Conservation (phyloP, 768 basidiomycete species). For the Gloeostereum incarnatum region DNA sequence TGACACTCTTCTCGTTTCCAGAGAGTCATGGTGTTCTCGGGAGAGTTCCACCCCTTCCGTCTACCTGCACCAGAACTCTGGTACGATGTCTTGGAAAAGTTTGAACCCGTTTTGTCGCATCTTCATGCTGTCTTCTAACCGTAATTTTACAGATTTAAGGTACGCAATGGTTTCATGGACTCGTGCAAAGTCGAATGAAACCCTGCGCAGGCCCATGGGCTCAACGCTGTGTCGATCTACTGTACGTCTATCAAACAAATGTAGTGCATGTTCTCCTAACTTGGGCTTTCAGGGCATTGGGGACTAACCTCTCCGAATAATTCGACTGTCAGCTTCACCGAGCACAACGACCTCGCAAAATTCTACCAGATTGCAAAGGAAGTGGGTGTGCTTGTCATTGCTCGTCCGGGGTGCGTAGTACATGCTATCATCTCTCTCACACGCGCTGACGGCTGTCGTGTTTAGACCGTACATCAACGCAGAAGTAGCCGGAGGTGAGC, state of each 20-base stretch:
- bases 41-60: conserved; percentile 66
- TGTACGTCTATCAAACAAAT: conserved; percentile 26
- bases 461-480: conserved; percentile 46
- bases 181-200: not conserved
- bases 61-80: conserved; percentile 58
- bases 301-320: conserved; percentile 52
- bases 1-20: conserved; percentile 9
- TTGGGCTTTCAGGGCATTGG: conserved; percentile 44
- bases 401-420: conserved; percentile 50
- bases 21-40: conserved; percentile 47
- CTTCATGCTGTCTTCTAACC: not conserved
- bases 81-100: conserved; percentile 59
- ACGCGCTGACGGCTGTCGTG: not conserved
- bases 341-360: conserved; percentile 47
- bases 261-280: conserved; percentile 6
- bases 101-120: no score
- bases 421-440: not conserved
- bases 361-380: conserved; percentile 53
- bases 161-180: not conserved
- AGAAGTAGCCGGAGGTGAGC: conserved; percentile 52
- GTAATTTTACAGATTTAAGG: not conserved
- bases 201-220: conserved; percentile 47
- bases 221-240: conserved; percentile 58
- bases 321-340: conserved; percentile 46
- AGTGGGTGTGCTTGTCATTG: conserved; percentile 52